Base-by-base conservation (phyloP, 1,284 basidiomycete genomes). In the Gymnopus androsaceus region DNA sequence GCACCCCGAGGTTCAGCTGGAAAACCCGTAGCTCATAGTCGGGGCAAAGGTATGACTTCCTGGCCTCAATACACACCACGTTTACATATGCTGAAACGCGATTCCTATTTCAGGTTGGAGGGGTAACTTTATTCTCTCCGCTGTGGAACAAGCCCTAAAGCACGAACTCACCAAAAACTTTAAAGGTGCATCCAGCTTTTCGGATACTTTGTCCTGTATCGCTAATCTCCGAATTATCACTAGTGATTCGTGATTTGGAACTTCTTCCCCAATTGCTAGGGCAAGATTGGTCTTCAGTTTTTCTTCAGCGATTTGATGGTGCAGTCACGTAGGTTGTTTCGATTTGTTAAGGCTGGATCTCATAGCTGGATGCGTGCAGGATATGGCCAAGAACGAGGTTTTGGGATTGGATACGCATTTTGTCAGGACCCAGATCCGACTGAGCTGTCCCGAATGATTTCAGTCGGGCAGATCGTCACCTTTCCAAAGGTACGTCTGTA, bases 91-190 rank as follows among this genome's bases (percentile, higher is more conserved):
- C 33, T 28, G 14, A 25, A 46, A 8, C n/a, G 8, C 12, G 23
- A 34, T 9, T 33, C 21, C 28, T 36, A n/a, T 42, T 12, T 19
- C 54, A 91, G 90, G 94, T 2, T 97, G 95, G 95, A 79, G 95
- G 67, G 97, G 97, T 31, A 98, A 98, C 30, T 99, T 97, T 72
- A 69, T 98, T 21, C 76, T 99, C 3, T 94, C 92, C 3, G 94
- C 94, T 0, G 86, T 89, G 7, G 94, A 96, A 70, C 93, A 95
- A 65, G 95, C 92, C 84, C 78, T 97, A 58, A 97, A 98, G 70
- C 83, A 96, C 45, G 95, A 98, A 67, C 76, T 98, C 17, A 92
- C 92, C 15, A 98, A 97, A 78, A 95, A 97, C 69, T 95, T 96
- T 79, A 94, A 92, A 74, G 91, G 51, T 53, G 21, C 31, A 21